phyloP scores from a whole-genome alignment of 1,284 basidiomycete genomes.

The Cutaneotrichosporon dermatis region DNA sequence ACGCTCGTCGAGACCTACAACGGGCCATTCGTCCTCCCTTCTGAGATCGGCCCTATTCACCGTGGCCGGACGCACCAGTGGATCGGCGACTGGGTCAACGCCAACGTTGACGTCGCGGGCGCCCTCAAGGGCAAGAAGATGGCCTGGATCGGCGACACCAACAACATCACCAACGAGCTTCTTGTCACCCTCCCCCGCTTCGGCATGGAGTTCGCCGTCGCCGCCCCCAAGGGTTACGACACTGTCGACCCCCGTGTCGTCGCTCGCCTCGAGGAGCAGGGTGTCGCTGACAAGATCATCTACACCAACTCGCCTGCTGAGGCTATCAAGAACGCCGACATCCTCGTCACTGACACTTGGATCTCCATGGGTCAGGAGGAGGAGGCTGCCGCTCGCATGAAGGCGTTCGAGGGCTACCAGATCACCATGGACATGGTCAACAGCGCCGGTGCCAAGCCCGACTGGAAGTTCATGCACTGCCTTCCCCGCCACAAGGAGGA shows the following conservation, averaged over 20 bases:
- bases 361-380: slow-evolving; percentile 99
- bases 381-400: slow-evolving; percentile 80
- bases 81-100: slow-evolving; percentile 2
- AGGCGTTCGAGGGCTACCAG: slow-evolving; percentile 89
- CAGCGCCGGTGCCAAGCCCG: slow-evolving; percentile 71
- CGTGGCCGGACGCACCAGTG: neutral
- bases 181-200: slow-evolving; percentile 88
- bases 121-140: slow-evolving; percentile 60
- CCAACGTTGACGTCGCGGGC: slow-evolving; percentile 27
- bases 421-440: slow-evolving; percentile 80
- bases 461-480: slow-evolving; percentile 97
- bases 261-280: slow-evolving; percentile 58
- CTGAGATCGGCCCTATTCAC: neutral
- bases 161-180: slow-evolving; percentile 97
- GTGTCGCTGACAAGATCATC: slow-evolving; percentile 34
- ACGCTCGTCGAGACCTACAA: slow-evolving; percentile 70
- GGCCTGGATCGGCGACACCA: slow-evolving; percentile 91
- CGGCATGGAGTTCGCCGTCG: slow-evolving; percentile 80
- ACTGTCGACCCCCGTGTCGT: slow-evolving; percentile 72
- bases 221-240: slow-evolving; percentile 63
- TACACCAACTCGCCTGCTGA: slow-evolving; percentile 61
- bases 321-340: slow-evolving; percentile 83
- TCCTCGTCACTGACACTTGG: slow-evolving; percentile 96
- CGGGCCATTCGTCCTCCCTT: neutral
- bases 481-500: slow-evolving; percentile 88